Base-by-base conservation (phyloP, 2,329 filamentous ascomycete genomes). In the Neoascochyta sp. region DNA sequence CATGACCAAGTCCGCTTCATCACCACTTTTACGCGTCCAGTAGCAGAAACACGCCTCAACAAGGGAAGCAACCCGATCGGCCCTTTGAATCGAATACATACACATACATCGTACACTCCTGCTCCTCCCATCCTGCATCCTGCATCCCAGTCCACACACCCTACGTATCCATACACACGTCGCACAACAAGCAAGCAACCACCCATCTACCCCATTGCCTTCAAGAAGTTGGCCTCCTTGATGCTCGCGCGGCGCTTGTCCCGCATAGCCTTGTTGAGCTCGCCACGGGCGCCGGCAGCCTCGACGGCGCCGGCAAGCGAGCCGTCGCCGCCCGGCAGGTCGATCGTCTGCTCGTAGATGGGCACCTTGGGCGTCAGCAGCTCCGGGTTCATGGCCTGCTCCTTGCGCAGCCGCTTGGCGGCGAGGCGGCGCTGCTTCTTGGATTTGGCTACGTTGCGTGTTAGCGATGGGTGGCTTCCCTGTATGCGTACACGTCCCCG, bases 191-290 rank as follows among this genome's bases (percentile, higher is more conserved):
- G n/a, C n/a, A n/a, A n/a, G n/a, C n/a, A n/a, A 3, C 1, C 21
- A 12, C 22, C 14, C 18, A 26, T 24, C 35, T 66, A 70, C 7
- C 65, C 54, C 83, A 89, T 86, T 23, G 79, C 77, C 75, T 83
- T 85, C 65, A 92, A 75, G 74, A 88, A 92, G 68, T 92, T 92
- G 58, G 66, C 67, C 71, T 92, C 86, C 77, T 89, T 90, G 57
- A 92, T 92, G 65, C 74, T 76, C 37, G 75, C 76, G 65, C 81
- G 78, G 58, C 85, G 73, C 69, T 87, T 83, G 60, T 75, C 75
- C 54, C 85, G 76, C 83, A 88, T 80, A 18, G 79, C 80, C 65
- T 72, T 76, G 45, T 73, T 82, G 52, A 89, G 67, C 49, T 80
- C 77, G 41, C 74, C 70, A 56, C 83, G 71, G 56, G 75, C 70